Conservation (phyloP, 805 yeast genomes). For the Isabelozyma heimii region DNA sequence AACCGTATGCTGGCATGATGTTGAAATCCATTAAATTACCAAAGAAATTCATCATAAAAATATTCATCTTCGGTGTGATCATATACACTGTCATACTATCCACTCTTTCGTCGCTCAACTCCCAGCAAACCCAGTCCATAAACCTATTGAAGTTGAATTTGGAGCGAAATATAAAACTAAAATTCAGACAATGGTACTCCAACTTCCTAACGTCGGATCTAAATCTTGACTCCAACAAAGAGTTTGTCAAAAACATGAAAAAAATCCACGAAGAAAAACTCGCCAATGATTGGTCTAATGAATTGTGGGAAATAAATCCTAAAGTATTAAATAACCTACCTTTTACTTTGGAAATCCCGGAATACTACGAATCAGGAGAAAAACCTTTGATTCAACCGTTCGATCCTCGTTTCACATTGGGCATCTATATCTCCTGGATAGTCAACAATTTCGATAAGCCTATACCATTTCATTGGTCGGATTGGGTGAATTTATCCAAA, state of each 20-base stretch:
- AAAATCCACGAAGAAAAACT: slow-evolving; percentile 10
- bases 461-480: slow-evolving; percentile 55
- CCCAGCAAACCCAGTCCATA: slow-evolving; percentile 3
- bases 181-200: slow-evolving; percentile 13
- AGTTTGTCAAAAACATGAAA: slow-evolving; percentile 8
- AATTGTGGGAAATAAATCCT: slow-evolving; percentile 22
- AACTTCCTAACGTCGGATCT: slow-evolving; percentile 15
- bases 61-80: slow-evolving; percentile 8
- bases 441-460: slow-evolving; percentile 6
- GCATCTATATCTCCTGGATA: slow-evolving; percentile 45
- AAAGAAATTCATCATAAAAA: slow-evolving; percentile 6
- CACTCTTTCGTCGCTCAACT: slow-evolving; percentile 1
- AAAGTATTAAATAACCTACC: slow-evolving; percentile 6
- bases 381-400: slow-evolving; percentile 20
- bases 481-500: slow-evolving; percentile 50
- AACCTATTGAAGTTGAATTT: slow-evolving; percentile 4
- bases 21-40: slow-evolving; percentile 6
- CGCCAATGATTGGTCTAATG: slow-evolving; percentile 8
- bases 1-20: background rate
- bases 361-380: slow-evolving; percentile 5
- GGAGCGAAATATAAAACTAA: slow-evolving; percentile 12
- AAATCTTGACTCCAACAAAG: slow-evolving; percentile 11
- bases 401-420: slow-evolving; percentile 59
- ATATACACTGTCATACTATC: slow-evolving; percentile 5
- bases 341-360: slow-evolving; percentile 14